These are phyloP conservation scores for Amanita rimosa DNA, from an alignment of 768 basidiomycete genomes.

Conservation along the genomic window DNA sequence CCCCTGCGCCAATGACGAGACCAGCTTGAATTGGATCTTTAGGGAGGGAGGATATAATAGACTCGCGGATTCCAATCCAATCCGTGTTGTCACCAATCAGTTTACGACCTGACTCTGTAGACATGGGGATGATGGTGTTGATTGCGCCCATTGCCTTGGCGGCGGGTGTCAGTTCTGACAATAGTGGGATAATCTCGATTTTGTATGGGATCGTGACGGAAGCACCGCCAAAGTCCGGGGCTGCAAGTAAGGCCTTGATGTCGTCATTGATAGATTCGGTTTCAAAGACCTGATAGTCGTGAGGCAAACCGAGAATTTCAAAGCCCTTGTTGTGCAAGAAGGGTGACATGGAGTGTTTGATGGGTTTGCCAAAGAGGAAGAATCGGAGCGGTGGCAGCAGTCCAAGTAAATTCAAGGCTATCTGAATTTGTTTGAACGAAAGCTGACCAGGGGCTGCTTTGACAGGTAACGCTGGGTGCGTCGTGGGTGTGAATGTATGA, in stretches of 20 bases:
- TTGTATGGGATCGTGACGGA: constrained; percentile 97
- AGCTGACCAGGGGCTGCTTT: constrained; percentile 93
- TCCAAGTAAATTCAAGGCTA: constrained; percentile 72
- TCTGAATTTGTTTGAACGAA: constrained; percentile 78
- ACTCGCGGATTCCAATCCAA: constrained; percentile 77
- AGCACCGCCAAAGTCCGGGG: constrained; percentile 83
- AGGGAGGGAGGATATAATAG: constrained; percentile 31
- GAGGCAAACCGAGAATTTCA: constrained; percentile 69
- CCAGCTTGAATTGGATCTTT: constrained; percentile 33
- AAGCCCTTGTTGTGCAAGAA: constrained; percentile 90
- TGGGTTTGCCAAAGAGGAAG: constrained; percentile 86
- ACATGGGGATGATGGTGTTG: constrained; percentile 73
- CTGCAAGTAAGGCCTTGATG: constrained; percentile 49
- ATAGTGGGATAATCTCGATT: constrained; percentile 73
- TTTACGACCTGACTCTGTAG: constrained; percentile 27
- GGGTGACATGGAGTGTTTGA: constrained; percentile 84
- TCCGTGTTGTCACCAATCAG: constrained; percentile 94
- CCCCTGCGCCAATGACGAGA: constrained; percentile 91
- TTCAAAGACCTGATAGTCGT: constrained; percentile 73
- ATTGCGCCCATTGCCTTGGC: constrained; percentile 88
- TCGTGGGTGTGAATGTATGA: constrained; percentile 77
- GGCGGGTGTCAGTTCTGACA: constrained; percentile 71
- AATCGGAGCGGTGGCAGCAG: constrained; percentile 62
- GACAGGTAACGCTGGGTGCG: constrained; percentile 77
- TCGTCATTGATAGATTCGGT: constrained; percentile 53